Evolutionary conservation across 2,329 filamentous ascomycete species (phyloP), one percentile per base, ranked within the genome.

Genomic region (Paracorniculantispora psalliotae): DNA sequence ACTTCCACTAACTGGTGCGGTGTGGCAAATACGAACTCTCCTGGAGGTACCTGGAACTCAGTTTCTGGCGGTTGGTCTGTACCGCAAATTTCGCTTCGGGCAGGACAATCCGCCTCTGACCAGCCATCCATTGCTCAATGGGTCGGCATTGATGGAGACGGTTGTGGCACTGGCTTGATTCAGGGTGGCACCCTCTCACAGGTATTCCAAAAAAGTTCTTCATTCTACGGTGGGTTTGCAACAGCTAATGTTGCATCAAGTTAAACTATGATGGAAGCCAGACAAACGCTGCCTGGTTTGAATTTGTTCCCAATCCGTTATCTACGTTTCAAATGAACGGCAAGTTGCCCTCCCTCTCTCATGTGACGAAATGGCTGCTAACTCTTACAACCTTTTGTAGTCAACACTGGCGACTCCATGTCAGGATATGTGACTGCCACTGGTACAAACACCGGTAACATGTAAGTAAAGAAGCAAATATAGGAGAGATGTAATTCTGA

Each of bases 361-460:
- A n/a, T n/a, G n/a, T n/a, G n/a, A n/a, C n/a, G n/a, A n/a, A n/a
- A n/a, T n/a, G n/a, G n/a, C n/a, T n/a, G n/a, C n/a, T n/a, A n/a
- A n/a, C n/a, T n/a, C n/a, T n/a, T n/a, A n/a, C n/a, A n/a, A n/a
- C n/a, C n/a, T n/a, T n/a, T n/a, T n/a, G n/a, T n/a, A n/a, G 54
- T 57, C 54, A 30, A 28, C 44, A 28, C 43, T 1, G 54, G 54
- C 54, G 54, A 57, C 44, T 23, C 39, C 17, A 57, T 57, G 44
- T 28, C 54, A 21, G 54, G 44, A 30, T 48, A 57, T 44, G 54
- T 57, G n/a, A n/a, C n/a, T n/a, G n/a, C n/a, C n/a, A n/a, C n/a
- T n/a, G n/a, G n/a, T n/a, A n/a, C n/a, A n/a, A n/a, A n/a, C n/a
- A n/a, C n/a, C n/a, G n/a, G n/a, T n/a, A n/a, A n/a, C n/a, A n/a